Conservation (phyloP, 2,329 filamentous ascomycete species). For the Aspergillus floridensis region DNA sequence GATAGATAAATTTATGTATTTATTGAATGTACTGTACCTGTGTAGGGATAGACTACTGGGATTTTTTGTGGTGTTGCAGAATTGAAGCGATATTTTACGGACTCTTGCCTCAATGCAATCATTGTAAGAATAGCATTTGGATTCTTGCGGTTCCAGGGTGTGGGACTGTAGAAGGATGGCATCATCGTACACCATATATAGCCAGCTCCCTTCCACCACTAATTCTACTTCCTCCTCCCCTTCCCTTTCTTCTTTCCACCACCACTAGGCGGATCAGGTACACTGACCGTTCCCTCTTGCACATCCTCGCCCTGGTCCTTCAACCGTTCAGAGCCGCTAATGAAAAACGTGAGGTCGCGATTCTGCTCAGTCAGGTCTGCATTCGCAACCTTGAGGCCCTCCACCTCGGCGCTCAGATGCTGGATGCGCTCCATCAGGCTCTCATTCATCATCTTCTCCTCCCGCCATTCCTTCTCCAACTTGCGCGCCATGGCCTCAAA, state of each 20-base stretch:
- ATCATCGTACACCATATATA: too few relatives aligned
- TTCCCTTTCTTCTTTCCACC: conserved; percentile 49
- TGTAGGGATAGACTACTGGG: too few relatives aligned
- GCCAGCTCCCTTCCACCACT: too few relatives aligned
- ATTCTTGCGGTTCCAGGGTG: too few relatives aligned
- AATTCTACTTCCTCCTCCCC: conserved; percentile 13
- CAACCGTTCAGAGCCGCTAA: conserved; percentile 77
- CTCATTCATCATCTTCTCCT: conserved; percentile 82
- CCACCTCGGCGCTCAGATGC: conserved; percentile 60
- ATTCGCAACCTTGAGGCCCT: conserved; percentile 59
- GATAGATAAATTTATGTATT: background rate
- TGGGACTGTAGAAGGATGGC: too few relatives aligned
- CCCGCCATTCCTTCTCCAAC: conserved; percentile 72
- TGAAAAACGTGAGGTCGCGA: conserved; percentile 81
- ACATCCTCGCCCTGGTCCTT: conserved; percentile 70
- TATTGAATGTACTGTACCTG: background rate
- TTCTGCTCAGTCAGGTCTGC: conserved; percentile 81
- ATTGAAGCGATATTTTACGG: too few relatives aligned
- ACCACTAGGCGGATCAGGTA: conserved; percentile 53
- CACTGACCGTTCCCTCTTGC: conserved; percentile 67
- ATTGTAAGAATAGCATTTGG: too few relatives aligned
- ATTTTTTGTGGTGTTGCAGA: too few relatives aligned
- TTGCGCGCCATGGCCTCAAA: conserved; percentile 73
- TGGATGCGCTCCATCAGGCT: conserved; percentile 76
- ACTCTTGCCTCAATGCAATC: too few relatives aligned